Evolutionary conservation across 192 early-diverging fungal species (phyloP), one percentile per base, ranked within the genome.

Genomic region (Coemansia sp.): DNA sequence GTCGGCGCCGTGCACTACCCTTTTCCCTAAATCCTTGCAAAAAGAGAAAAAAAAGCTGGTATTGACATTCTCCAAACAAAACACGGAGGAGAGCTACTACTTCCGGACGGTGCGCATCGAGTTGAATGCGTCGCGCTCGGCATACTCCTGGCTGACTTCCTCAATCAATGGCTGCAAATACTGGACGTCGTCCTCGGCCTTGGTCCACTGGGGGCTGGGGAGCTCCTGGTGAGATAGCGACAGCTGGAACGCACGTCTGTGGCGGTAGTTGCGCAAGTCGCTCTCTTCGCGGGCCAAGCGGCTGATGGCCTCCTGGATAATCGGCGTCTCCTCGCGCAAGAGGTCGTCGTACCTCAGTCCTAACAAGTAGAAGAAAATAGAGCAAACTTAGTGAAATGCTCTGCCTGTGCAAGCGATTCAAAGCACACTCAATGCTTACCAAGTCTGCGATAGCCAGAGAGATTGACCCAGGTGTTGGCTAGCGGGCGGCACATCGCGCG

Each of bases 261-360:
- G 82, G 63, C 96, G 92, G 83, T 85, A 94, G 43, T 84, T 71
- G 67, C 96, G 89, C 55, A 82, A 85, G 56, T 91, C 82, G 22
- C 67, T 63, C 48, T 90, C 91, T 11, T 84, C 53, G 21, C 84
- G 83, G 53, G 85, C 74, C 17, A 98, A 83, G 19, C 94, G 89
- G 64, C 84, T 77, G 41, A 96, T 70, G 4, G 95, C 94, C 70
- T 92, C 91, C 61, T 86, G 77, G 39, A 93, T 87, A 43, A 93
- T 79, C 22, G 85, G 83, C 46, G 80, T 90, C 77, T 98, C 93
- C 42, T 94, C 92, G 29, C 82, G 83, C 74, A 95, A 81, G 43
- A 98, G 75, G 76, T 96, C 95, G 83, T 98, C 95, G 67, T 88
- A 91, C 53, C 85, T 83, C 42, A 98, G 82, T 61, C 95, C 95